These are phyloP conservation scores for Leccinum disarticulatum DNA, from an alignment of 768 basidiomycete genomes.

Conservation along the genomic window DNA sequence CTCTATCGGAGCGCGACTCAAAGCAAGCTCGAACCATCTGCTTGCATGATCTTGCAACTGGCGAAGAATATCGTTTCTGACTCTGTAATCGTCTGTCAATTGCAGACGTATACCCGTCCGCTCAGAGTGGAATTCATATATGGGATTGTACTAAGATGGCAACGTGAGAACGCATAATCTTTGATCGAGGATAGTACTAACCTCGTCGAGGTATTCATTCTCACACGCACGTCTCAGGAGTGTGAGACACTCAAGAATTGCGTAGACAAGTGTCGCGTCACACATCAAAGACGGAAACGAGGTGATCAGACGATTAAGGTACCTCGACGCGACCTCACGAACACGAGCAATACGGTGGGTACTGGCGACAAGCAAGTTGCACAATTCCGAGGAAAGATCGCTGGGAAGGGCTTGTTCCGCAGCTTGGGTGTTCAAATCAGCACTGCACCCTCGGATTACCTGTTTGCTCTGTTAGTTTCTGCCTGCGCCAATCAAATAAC, in stretches of 20 bases:
- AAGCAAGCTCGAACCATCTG: constrained; percentile 83
- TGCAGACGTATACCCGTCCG: constrained; percentile 72
- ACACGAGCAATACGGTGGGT: constrained; percentile 83
- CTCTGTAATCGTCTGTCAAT: constrained; percentile 81
- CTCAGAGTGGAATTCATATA: constrained; percentile 80
- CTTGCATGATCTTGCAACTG: constrained; percentile 73
- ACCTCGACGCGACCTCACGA: constrained; percentile 79
- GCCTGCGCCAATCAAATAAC: not conserved
- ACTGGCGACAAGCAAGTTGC: constrained; percentile 69
- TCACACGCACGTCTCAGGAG: constrained; percentile 85
- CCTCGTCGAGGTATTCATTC: constrained; percentile 91
- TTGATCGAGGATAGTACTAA: constrained; percentile 31
- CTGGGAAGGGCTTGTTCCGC: constrained; percentile 76
- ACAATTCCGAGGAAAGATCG: constrained; percentile 69
- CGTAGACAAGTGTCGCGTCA: constrained; percentile 80
- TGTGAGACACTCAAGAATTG: constrained; percentile 89
- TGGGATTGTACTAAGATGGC: constrained; percentile 76
- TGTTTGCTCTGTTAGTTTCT: constrained; percentile 30
- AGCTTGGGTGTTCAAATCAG: constrained; percentile 70
- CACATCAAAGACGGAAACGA: constrained; percentile 96
- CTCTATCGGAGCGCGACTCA: constrained; percentile 88
- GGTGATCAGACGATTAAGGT: constrained; percentile 80
- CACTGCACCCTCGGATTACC: constrained; percentile 78
- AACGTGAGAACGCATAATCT: constrained; percentile 1
- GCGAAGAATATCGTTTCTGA: constrained; percentile 80